phyloP scores from a whole-genome alignment of 2,329 filamentous ascomycete genomes.

The Periglandula ipomoeae region DNA sequence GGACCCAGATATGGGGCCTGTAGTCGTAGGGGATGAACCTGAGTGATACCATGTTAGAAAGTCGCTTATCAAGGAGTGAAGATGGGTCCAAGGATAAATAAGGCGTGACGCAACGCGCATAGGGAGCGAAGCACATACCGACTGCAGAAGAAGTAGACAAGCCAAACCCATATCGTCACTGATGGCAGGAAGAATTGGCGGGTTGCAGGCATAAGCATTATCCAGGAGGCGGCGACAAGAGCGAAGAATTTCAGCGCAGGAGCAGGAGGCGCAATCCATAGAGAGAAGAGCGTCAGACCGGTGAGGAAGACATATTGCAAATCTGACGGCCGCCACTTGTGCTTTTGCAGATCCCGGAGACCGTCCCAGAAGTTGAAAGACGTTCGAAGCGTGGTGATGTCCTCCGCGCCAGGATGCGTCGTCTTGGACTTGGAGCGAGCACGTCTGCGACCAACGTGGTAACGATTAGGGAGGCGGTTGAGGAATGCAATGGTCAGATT shows the following conservation, averaged over 20 bases:
- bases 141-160: constrained; percentile 86
- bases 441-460: constrained; percentile 28
- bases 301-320: constrained; percentile 73
- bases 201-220: constrained; percentile 73
- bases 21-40: constrained; percentile 87
- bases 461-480: constrained; percentile 32
- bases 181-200: constrained; percentile 88
- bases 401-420: constrained; percentile 32
- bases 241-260: constrained; percentile 69
- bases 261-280: constrained; percentile 74
- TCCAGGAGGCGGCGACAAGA: constrained; percentile 55
- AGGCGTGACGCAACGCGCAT: neutral
- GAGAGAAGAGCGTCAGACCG: constrained; percentile 69
- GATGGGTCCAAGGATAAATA: neutral
- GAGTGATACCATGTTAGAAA: constrained; percentile 3
- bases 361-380: constrained; percentile 77
- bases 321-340: constrained; percentile 76
- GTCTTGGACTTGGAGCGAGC: constrained; percentile 30
- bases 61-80: neutral
- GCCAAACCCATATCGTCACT: constrained; percentile 74
- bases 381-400: constrained; percentile 67
- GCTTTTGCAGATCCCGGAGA: constrained; percentile 62
- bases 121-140: constrained; percentile 52
- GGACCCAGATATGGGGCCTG: constrained; percentile 90
- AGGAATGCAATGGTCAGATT: constrained; percentile 33